Conservation (phyloP, 768 basidiomycete genomes). For the Phanerochaete sordida region DNA sequence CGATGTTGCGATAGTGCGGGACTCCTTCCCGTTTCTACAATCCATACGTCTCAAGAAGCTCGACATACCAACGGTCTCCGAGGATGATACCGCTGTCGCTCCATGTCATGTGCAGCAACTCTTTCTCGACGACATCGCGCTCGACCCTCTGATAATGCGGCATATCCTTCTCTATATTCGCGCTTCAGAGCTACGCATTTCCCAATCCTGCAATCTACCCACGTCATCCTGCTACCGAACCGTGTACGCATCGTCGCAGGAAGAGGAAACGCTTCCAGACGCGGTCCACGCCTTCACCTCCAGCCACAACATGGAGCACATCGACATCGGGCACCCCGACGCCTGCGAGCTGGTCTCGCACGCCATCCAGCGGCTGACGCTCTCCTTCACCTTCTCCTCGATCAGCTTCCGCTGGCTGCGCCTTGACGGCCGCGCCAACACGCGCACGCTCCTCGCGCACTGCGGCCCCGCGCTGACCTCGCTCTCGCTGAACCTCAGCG, state of each 20-base stretch:
- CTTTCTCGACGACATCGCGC: background rate
- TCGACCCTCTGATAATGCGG: background rate
- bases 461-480: background rate
- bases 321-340: background rate
- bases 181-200: background rate
- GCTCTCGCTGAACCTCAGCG: background rate
- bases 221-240: background rate
- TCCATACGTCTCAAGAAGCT: background rate
- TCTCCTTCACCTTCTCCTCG: background rate
- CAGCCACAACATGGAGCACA: background rate
- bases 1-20: background rate
- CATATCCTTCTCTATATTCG: background rate
- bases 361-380: background rate
- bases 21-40: background rate
- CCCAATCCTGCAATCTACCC: background rate
- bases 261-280: background rate
- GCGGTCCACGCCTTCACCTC: background rate
- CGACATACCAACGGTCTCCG: background rate
- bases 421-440: background rate
- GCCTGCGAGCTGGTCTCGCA: background rate
- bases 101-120: background rate
- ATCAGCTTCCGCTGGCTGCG: background rate
- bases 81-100: background rate
- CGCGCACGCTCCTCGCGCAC: background rate
- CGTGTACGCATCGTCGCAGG: background rate